Base-by-base conservation (phyloP, 345 rosid genomes). In the Citrus reticulata region DNA sequence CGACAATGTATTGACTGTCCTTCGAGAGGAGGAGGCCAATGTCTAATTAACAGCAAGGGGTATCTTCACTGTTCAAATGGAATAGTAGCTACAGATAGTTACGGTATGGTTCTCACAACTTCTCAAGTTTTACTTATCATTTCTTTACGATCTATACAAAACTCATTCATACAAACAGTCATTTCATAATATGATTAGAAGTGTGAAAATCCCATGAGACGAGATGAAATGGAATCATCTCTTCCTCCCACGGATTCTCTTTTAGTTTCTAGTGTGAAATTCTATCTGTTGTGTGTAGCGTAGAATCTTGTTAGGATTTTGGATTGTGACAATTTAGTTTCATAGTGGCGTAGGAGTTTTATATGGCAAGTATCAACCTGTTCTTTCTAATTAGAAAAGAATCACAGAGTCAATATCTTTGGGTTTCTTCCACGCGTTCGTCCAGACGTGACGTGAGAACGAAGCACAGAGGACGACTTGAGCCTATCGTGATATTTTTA, bases 11-110 rank as follows among this genome's bases (percentile, higher is more conserved):
- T 0, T 35, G 0, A 6, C 0, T 87, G 89, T 77, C 77, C 34
- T 55, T 46, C 51, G 51, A 1, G 2, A 19, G 13, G 9, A 8
- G 78, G 76, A 16, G 86, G 83, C 46, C 62, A 70, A 73, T 73
- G 76, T 4, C 35, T 22, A 3, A 66, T 17, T 27, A 64, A 76
- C 32, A 10, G 10, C 9, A 37, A 72, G 1, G 19, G 19, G 22
- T 35, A 65, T 0, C 80, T 10, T 30, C 30, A 1, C 0, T 79
- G 86, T 72, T 58, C 24, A 54, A 72, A 78, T 11, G 4, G 3
- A 51, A 54, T 1, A 2, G 20, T 25, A 54, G 74, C 62, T 30
- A 30, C 58, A 49, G 27, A 55, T 51, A 29, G 22, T 14, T 1
- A 29, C 17, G 32, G 27, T 59, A 59, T 9, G 62, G 62, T 59